Evolutionary conservation across 108 stramenopile species (phyloP).

Genomic region (Epipyxis sp.): DNA sequence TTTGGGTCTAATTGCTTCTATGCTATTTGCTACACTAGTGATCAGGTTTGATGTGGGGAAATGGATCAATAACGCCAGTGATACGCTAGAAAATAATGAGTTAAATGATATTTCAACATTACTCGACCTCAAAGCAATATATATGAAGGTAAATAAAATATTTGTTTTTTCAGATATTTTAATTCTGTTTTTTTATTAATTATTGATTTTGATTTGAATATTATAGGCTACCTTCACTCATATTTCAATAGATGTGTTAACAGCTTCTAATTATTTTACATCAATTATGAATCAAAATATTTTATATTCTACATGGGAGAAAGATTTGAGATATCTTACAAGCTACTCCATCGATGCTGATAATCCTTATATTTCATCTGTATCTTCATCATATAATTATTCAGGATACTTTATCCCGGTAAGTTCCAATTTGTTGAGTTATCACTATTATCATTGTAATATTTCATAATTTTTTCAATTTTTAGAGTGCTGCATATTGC

Average conservation of each 20-base stretch:
- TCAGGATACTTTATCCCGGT: constrained; percentile 3
- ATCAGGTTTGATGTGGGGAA: not conserved
- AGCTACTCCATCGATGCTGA: not conserved
- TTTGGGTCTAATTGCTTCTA: not conserved
- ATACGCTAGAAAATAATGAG: not conserved
- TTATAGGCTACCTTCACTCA: not conserved
- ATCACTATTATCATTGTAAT: constrained; percentile 2
- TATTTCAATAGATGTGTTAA: not conserved
- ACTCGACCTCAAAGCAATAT: not conserved
- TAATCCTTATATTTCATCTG: not conserved
- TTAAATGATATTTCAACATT: not conserved
- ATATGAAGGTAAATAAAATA: constrained; percentile 1
- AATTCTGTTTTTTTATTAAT: no score
- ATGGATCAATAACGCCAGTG: not conserved
- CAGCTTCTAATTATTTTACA: not conserved
- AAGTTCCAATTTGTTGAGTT: no score
- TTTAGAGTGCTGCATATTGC: not conserved
- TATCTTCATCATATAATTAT: no score
- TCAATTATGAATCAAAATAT: not conserved
- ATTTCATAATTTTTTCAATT: no score
- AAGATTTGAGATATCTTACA: not conserved
- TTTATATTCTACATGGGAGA: not conserved
- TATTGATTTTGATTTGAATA: not conserved
- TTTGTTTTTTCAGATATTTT: no score
- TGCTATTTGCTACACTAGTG: not conserved